Conservation (phyloP, 2,329 filamentous ascomycete genomes). For the Pseudopyricularia javanii region DNA sequence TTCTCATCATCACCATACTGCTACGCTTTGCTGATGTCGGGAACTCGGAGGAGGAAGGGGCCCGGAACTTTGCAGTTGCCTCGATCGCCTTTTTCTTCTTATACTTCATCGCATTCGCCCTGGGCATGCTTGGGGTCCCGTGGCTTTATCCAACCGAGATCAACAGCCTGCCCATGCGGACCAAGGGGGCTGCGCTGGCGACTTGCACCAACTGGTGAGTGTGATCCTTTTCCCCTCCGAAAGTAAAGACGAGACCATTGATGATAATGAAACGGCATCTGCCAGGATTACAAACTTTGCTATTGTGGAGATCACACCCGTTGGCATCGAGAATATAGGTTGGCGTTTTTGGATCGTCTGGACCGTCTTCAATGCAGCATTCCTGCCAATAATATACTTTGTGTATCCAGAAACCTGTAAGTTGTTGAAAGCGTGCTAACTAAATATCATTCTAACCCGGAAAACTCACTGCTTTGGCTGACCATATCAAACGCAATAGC, state of each 20-base stretch:
- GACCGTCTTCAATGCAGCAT: slow-evolving; percentile 31
- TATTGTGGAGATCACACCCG: slow-evolving; percentile 22
- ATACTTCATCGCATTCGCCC: slow-evolving; percentile 12
- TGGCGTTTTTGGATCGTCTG: slow-evolving; percentile 42
- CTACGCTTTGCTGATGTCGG: slow-evolving; percentile 21
- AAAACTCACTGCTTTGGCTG: too few species aligned
- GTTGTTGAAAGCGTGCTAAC: too few species aligned
- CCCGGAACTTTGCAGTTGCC: slow-evolving; percentile 7
- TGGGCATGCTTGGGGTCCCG: slow-evolving; percentile 22
- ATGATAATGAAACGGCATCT: too few species aligned
- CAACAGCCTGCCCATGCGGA: slow-evolving; percentile 27
- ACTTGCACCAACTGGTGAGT: slow-evolving; percentile 22
- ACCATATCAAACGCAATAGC: not conserved
- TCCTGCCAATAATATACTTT: slow-evolving; percentile 32
- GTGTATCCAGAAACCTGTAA: slow-evolving; percentile 38
- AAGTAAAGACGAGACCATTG: too few species aligned
- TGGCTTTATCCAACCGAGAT: slow-evolving; percentile 29
- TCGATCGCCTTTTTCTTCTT: slow-evolving; percentile 12
- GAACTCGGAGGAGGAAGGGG: slow-evolving; percentile 13
- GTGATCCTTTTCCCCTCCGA: too few species aligned
- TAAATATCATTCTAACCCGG: too few species aligned
- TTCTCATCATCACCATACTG: slow-evolving; percentile 36
- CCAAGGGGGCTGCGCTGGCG: slow-evolving; percentile 21
- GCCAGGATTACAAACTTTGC: slow-evolving; percentile 14
- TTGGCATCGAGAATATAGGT: slow-evolving; percentile 27